phyloP scores from a whole-genome alignment of 306 rosid genomes.

The Cucurbita ficifolia region DNA sequence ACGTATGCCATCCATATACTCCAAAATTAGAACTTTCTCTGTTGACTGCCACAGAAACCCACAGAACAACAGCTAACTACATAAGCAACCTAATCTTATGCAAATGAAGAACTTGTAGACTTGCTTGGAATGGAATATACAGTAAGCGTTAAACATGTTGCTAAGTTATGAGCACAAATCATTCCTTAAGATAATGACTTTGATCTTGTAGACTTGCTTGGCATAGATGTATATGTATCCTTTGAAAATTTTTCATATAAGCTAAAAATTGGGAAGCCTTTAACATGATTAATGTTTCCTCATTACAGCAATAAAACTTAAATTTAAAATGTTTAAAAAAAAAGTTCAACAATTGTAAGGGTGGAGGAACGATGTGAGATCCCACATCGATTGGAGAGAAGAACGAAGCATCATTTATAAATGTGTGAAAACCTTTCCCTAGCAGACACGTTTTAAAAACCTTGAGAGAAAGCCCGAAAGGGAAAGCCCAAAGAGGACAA shows the following conservation, averaged over 20 bases:
- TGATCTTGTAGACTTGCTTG: background rate
- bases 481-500: no score
- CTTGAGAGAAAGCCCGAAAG: no score
- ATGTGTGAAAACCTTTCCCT: no score
- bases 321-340: background rate
- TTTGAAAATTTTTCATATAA: background rate
- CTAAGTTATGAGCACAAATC: background rate
- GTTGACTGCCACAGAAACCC: conserved; percentile 55
- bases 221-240: background rate
- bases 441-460: no score
- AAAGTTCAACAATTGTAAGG: background rate
- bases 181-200: background rate
- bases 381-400: no score
- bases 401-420: no score
- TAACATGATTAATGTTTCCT: background rate
- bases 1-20: conserved; percentile 97
- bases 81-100: conserved; percentile 1
- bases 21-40: conserved; percentile 71
- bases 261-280: background rate
- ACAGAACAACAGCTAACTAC: conserved; percentile 8
- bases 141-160: background rate
- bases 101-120: background rate
- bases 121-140: background rate
- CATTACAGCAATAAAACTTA: background rate
- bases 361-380: background rate